phyloP scores from a whole-genome alignment of 108 stramenopile species.

The Cylindrotheca closterium region DNA sequence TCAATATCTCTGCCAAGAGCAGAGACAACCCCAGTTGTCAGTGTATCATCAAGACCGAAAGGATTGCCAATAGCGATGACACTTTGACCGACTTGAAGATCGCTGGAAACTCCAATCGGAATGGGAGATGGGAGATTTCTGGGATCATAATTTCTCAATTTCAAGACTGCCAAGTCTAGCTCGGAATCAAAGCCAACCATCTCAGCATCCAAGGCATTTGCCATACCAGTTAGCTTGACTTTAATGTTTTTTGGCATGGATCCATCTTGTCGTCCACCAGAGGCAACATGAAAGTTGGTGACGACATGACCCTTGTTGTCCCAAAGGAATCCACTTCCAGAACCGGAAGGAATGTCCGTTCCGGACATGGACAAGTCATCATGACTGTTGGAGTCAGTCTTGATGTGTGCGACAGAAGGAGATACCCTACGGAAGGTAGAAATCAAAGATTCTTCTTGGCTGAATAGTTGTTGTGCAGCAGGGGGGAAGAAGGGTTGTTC shows the following conservation, averaged over 20 bases:
- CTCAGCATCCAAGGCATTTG: constrained; percentile 28
- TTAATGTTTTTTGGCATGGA: constrained; percentile 33
- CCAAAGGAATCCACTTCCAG: constrained; percentile 75
- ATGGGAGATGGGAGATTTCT: constrained; percentile 46
- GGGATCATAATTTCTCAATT: constrained; percentile 2
- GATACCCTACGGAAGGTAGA: constrained; percentile 52
- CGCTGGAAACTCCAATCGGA: constrained; percentile 41
- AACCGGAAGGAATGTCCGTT: constrained; percentile 57
- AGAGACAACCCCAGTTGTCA: constrained; percentile 76
- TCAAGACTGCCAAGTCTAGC: constrained; percentile 51
- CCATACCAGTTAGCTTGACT: constrained; percentile 63
- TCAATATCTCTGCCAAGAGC: constrained; percentile 79
- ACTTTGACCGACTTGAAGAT: constrained; percentile 72
- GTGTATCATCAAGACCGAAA: constrained; percentile 67
- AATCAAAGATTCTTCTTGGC: constrained; percentile 52
- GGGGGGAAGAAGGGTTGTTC: not conserved
- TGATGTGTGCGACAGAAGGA: constrained; percentile 66
- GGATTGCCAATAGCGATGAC: constrained; percentile 84
- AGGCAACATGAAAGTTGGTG: constrained; percentile 70
- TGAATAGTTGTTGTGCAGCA: constrained; percentile 5
- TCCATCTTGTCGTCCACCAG: constrained; percentile 12
- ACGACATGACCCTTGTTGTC: constrained; percentile 77
- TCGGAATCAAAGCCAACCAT: constrained; percentile 77
- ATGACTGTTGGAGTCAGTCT: constrained; percentile 24
- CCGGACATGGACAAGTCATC: constrained; percentile 13